These are phyloP conservation scores for Pseudophaeomoniella oleicola DNA, from an alignment of 2,329 filamentous ascomycete genomes.

Conservation along the genomic window DNA sequence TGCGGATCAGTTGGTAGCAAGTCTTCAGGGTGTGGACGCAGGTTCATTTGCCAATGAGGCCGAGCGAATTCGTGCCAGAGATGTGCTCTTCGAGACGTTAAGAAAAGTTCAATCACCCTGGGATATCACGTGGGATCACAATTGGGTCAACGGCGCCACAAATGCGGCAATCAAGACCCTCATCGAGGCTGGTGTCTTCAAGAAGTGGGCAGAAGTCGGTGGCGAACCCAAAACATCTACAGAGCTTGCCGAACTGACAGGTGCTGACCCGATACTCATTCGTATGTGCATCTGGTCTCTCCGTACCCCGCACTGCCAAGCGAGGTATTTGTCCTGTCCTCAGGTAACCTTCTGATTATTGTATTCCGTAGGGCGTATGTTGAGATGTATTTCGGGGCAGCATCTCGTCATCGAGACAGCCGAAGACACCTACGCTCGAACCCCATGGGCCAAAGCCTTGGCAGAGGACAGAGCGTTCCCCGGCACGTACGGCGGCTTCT, in stretches of 20 bases:
- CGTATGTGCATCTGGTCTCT: constrained; percentile 2
- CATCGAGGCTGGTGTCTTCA: constrained; percentile 17
- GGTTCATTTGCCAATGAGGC: neutral
- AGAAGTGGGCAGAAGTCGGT: constrained; percentile 8
- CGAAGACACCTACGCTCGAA: neutral
- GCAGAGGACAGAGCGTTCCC: neutral
- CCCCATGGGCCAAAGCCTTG: neutral
- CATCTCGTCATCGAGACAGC: neutral
- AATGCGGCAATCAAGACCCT: constrained; percentile 1
- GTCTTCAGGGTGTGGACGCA: neutral
- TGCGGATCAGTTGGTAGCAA: neutral
- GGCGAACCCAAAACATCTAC: constrained; percentile 10
- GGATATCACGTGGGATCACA: neutral
- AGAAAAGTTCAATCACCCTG: neutral
- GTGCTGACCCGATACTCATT: constrained; percentile 10
- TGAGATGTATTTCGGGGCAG: neutral
- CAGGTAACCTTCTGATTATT: constrained; percentile 1
- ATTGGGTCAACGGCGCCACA: neutral
- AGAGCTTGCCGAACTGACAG: constrained; percentile 13
- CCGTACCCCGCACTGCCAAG: too few relatives aligned
- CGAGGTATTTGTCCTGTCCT: constrained; percentile 4
- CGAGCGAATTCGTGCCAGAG: neutral
- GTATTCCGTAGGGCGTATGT: constrained; percentile 2
- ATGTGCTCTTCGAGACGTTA: neutral
- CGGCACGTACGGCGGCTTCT: neutral